These are phyloP conservation scores for Pseudogymnoascus sp. DNA, from an alignment of 2,329 filamentous ascomycete genomes.

Conservation along the genomic window DNA sequence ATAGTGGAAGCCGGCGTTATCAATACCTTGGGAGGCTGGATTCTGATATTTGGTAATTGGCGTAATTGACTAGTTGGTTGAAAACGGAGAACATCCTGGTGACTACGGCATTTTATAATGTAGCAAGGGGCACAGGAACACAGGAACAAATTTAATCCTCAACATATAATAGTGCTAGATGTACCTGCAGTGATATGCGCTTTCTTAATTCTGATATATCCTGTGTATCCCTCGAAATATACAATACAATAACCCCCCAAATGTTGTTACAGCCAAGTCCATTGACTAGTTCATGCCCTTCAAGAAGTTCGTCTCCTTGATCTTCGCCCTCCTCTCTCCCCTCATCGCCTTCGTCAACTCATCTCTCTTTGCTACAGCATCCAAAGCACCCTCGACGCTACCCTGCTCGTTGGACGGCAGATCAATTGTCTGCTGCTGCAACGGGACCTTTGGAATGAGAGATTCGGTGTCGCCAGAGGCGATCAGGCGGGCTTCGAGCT, in stretches of 20 bases:
- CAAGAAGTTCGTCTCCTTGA: constrained; percentile 83
- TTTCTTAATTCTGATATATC: background rate
- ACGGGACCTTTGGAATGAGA: constrained; percentile 62
- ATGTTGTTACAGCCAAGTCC: constrained; percentile 5
- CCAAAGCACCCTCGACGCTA: constrained; percentile 35
- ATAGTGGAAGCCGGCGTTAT: background rate
- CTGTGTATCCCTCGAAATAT: background rate
- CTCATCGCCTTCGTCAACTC: constrained; percentile 67
- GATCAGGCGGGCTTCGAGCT: constrained; percentile 52
- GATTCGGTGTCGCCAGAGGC: constrained; percentile 61
- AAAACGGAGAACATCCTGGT: background rate
- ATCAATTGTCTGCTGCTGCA: constrained; percentile 74
- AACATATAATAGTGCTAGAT: background rate
- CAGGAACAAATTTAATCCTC: background rate
- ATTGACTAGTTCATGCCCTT: constrained; percentile 58
- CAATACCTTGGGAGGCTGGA: constrained; percentile 1
- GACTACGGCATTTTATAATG: background rate
- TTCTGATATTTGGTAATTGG: background rate
- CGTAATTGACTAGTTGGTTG: background rate
- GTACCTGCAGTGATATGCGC: background rate
- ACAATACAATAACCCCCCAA: constrained; percentile 17
- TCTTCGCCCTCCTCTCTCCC: constrained; percentile 65
- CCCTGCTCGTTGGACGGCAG: constrained; percentile 43
- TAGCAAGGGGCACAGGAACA: background rate
- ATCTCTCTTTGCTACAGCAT: constrained; percentile 46